These are phyloP conservation scores for Fusarium annulatum DNA, from an alignment of 2,329 filamentous ascomycete species.

Conservation along the genomic window DNA sequence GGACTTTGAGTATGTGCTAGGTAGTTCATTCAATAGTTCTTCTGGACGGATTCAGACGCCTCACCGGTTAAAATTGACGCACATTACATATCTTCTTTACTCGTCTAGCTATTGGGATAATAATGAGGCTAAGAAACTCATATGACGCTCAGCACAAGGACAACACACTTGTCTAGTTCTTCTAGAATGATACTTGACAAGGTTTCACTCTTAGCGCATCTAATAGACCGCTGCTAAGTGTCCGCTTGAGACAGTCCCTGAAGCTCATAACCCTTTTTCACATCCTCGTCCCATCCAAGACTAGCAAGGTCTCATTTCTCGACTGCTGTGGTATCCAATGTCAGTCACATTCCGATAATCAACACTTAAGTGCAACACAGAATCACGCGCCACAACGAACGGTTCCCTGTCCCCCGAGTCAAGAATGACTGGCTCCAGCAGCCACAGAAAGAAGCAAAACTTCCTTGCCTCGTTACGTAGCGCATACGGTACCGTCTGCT, in stretches of 20 bases:
- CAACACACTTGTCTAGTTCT: background rate
- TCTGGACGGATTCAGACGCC: background rate
- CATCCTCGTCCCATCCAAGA: conserved; percentile 3
- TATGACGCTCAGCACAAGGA: background rate
- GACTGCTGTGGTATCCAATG: conserved; percentile 19
- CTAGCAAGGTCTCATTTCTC: conserved; percentile 17
- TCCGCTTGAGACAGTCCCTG: conserved; percentile 16
- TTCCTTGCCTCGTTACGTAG: conserved; percentile 31
- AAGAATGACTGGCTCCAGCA: conserved; percentile 9
- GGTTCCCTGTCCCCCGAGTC: conserved; percentile 27
- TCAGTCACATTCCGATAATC: conserved; percentile 32
- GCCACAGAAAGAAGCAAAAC: conserved; percentile 17
- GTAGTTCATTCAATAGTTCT: background rate
- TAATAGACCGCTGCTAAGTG: background rate
- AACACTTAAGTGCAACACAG: conserved; percentile 10
- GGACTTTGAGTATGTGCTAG: background rate
- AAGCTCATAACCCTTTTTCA: background rate
- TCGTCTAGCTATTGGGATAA: background rate
- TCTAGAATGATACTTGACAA: conserved; percentile 25
- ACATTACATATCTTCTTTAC: background rate
- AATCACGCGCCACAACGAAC: conserved; percentile 23
- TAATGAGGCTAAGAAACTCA: background rate
- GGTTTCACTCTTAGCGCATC: conserved; percentile 22
- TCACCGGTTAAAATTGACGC: background rate
- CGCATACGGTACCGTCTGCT: conserved; percentile 17